Percentiles rank a stretch among this genome's conserved stretches.
These are phyloP conservation scores for Aristolochia contorta DNA, from an alignment of 164 flowering plant species.

Conservation along the genomic window DNA sequence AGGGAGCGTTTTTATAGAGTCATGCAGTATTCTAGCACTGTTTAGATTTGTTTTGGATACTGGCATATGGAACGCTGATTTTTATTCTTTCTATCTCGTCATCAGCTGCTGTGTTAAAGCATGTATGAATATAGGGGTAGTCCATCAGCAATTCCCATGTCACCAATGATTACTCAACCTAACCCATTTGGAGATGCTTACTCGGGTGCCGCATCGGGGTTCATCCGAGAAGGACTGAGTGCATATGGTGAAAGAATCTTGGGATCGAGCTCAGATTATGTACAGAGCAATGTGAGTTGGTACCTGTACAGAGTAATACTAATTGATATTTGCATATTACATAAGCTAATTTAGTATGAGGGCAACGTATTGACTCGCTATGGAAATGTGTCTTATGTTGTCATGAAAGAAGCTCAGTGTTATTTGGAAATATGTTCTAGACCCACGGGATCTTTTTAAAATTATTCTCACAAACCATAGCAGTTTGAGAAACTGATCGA, in stretches of 20 bases:
- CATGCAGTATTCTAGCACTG: too few species aligned
- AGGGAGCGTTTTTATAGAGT: too few species aligned
- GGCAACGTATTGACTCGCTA: too few species aligned
- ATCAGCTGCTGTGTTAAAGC: neutral
- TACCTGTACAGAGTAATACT: too few species aligned
- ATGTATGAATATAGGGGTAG: conserved; percentile 37
- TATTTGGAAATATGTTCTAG: neutral
- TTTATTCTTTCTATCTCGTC: too few species aligned
- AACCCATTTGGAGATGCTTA: conserved; percentile 67
- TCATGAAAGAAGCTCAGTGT: neutral
- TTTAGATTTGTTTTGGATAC: too few species aligned
- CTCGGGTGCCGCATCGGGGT: conserved; percentile 68
- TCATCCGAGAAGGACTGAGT: conserved; percentile 70
- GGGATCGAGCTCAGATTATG: conserved; percentile 86
- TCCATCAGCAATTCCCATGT: conserved; percentile 6
- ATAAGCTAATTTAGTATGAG: too few species aligned
- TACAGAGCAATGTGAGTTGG: conserved; percentile 59
- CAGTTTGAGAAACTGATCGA: neutral
- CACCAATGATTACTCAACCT: conserved; percentile 37
- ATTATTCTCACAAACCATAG: too few species aligned
- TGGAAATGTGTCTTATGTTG: conserved; percentile 31
- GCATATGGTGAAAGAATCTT: conserved; percentile 83
- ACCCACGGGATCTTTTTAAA: neutral
- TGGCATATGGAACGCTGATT: too few species aligned
- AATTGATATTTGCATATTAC: too few species aligned